Evolutionary conservation across 352 stramenopile species (phyloP).

Genomic region (Phytophthora melonis): DNA sequence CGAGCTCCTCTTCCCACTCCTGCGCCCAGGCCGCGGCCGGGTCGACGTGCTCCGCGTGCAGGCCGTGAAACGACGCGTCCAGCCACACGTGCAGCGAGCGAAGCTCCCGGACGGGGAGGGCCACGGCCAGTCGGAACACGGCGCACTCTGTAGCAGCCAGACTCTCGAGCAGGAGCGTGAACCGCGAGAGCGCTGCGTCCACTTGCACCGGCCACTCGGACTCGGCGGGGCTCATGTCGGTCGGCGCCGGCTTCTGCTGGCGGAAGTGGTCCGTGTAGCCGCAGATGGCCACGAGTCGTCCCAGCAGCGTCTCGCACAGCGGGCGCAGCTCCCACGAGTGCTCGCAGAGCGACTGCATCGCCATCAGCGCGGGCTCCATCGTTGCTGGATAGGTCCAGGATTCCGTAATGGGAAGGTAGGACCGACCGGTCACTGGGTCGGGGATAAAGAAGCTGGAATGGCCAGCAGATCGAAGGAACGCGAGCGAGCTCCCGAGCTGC

Average conservation of each 20-base stretch:
- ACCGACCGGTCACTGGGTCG: slow-evolving; percentile 1
- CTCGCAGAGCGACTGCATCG: slow-evolving; percentile 36
- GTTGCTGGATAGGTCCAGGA: slow-evolving; percentile 1
- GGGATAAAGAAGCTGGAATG: slow-evolving; percentile 21
- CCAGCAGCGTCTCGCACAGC: slow-evolving; percentile 44
- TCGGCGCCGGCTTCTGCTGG: slow-evolving; percentile 17
- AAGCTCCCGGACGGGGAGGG: slow-evolving; percentile 44
- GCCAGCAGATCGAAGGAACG: slow-evolving; percentile 28
- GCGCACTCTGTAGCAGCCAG: slow-evolving; percentile 36
- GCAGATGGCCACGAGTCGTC: slow-evolving; percentile 44
- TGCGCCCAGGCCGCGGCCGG: slow-evolving; percentile 51
- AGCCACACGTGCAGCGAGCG: slow-evolving; percentile 47
- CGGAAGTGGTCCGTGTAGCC: slow-evolving; percentile 44
- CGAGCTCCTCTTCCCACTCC: slow-evolving; percentile 57
- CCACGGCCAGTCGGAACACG: slow-evolving; percentile 49
- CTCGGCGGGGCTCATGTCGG: slow-evolving; percentile 24
- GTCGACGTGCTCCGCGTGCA: slow-evolving; percentile 61
- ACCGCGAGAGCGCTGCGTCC: slow-evolving; percentile 38
- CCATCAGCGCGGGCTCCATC: slow-evolving; percentile 42
- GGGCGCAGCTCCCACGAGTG: slow-evolving; percentile 46
- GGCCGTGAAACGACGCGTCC: slow-evolving; percentile 44
- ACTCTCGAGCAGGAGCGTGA: slow-evolving; percentile 43
- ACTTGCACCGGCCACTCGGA: slow-evolving; percentile 37
- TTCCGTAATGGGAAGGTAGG: slow-evolving; percentile 13
- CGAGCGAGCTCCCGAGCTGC: not conserved